Base-by-base conservation (phyloP, 148 eudicot species). In the Heliamphora exappendiculata region DNA sequence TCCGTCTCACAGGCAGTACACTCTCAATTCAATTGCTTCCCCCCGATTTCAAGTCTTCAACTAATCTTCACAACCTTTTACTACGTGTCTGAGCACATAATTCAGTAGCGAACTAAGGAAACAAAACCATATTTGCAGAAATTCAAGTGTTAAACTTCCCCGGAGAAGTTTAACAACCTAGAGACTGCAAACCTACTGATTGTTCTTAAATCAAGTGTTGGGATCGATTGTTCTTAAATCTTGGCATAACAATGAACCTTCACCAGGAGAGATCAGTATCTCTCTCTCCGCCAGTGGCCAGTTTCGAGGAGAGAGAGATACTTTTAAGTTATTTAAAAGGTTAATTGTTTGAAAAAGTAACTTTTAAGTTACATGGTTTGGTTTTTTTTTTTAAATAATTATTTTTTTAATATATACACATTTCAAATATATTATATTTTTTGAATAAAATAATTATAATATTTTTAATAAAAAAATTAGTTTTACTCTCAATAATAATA, bases 241-340 rank as follows among this genome's bases (percentile, higher is more conserved):
- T 31, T 13, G 34, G 26, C 8, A 41, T 0, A 57, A 26, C 24
- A 57, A 24, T 16, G 53, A 7, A 82, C 73, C 79, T 72, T 7
- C 58, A 29, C 70, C 49, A 47, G 76, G 6, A 82, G 66, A 71
- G 85, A 80, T 77, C 81, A 80, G 33, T 22, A 0, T 67, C 51
- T 4, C 31, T 67, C 71, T 24, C 51, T 67, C 71, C 22, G 7
- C 14, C 7, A 12, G 42, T n/a, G n/a, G n/a, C 12, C 72, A 7
- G 51, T 42, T 13, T 13, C 42, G 66, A 31, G 66, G 22, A 16
- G 42, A 63, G 42, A 31, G 42, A 63, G 42, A n/a, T n/a, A n/a
- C n/a, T n/a, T n/a, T n/a, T n/a, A n/a, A 12, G 67, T 13, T 3
- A 26, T 26, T 7, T 7, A 59, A 59, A n/a, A n/a, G n/a, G n/a